A percentile compares a stretch with the other conserved stretches of the same genome.
Evolutionary conservation across 2,329 filamentous ascomycete species (phyloP).

Genomic region (Basipetospora chlamydospora): DNA sequence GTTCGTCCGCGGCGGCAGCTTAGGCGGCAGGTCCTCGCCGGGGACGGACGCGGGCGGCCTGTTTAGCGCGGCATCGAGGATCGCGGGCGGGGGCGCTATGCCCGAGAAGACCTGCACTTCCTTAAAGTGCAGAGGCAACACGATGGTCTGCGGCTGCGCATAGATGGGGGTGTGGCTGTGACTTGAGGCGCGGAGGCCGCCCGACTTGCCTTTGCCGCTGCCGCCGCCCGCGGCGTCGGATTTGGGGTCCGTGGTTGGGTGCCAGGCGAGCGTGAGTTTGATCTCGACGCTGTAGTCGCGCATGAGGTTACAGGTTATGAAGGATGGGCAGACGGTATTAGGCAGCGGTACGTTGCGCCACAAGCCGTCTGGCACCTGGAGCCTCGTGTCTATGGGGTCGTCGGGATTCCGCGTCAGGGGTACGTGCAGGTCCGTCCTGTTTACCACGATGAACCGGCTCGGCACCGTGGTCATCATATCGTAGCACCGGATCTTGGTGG

Average conservation of each 20-base stretch:
- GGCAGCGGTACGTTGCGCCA: slow-evolving; percentile 65
- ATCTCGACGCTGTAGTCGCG: slow-evolving; percentile 74
- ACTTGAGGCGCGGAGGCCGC: slow-evolving; percentile 26
- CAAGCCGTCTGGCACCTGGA: slow-evolving; percentile 51
- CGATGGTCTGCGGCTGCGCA: slow-evolving; percentile 62
- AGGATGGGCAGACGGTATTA: slow-evolving; percentile 75
- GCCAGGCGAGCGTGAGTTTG: slow-evolving; percentile 63
- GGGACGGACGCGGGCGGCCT: slow-evolving; percentile 7
- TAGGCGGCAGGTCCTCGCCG: slow-evolving; percentile 15
- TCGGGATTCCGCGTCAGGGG: slow-evolving; percentile 45
- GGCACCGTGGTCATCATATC: slow-evolving; percentile 56
- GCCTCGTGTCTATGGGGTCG: slow-evolving; percentile 48
- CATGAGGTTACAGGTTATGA: slow-evolving; percentile 75
- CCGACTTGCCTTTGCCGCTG: slow-evolving; percentile 9
- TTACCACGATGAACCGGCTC: slow-evolving; percentile 62
- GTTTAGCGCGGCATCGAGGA: slow-evolving; percentile 14
- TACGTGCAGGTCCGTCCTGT: slow-evolving; percentile 55
- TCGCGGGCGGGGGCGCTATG: slow-evolving; percentile 22
- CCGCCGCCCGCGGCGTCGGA: not conserved
- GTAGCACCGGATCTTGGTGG: slow-evolving; percentile 66
- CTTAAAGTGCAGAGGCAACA: slow-evolving; percentile 64
- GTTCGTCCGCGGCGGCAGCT: slow-evolving; percentile 18
- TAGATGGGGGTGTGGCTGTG: slow-evolving; percentile 76
- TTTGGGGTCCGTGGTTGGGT: slow-evolving; percentile 47
- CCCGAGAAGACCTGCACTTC: slow-evolving; percentile 54